phyloP scores from a whole-genome alignment of 768 basidiomycete species.

The Mycena maculata region DNA sequence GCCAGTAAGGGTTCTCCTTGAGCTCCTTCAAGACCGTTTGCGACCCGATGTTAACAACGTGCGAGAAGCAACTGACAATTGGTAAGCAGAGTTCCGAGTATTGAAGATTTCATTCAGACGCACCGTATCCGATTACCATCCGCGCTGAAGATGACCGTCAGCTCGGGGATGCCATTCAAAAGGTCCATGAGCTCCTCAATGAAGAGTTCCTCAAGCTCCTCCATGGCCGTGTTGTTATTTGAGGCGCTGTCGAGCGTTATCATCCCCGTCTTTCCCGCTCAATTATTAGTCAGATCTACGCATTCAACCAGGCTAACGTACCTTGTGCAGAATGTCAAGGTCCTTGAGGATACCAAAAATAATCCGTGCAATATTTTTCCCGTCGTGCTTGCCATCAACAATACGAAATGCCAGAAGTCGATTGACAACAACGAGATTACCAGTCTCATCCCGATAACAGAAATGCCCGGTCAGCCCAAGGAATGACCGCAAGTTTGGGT shows the following conservation, averaged over 20 bases:
- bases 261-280: conserved; percentile 36
- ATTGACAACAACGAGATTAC: conserved; percentile 37
- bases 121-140: conserved; percentile 39
- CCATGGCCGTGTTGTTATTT: conserved; percentile 49
- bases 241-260: conserved; percentile 52
- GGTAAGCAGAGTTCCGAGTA: neutral
- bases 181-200: conserved; percentile 40
- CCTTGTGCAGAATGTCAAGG: conserved; percentile 35
- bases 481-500: conserved; percentile 39
- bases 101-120: neutral
- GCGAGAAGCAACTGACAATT: conserved; percentile 40
- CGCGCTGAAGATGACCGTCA: conserved; percentile 30
- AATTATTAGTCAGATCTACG: neutral
- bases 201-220: conserved; percentile 35
- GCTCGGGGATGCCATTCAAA: neutral
- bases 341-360: conserved; percentile 39
- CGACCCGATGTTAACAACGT: conserved; percentile 42
- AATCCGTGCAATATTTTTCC: conserved; percentile 39
- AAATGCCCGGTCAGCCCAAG: conserved; percentile 50
- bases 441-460: conserved; percentile 29
- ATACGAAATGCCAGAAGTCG: conserved; percentile 46
- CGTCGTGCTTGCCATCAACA: conserved; percentile 45
- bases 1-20: conserved; percentile 23
- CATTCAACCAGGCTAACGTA: conserved; percentile 28
- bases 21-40: conserved; percentile 35